phyloP scores from a whole-genome alignment of 2,329 filamentous ascomycete genomes.

The Stagonosporopsis tanaceti region DNA sequence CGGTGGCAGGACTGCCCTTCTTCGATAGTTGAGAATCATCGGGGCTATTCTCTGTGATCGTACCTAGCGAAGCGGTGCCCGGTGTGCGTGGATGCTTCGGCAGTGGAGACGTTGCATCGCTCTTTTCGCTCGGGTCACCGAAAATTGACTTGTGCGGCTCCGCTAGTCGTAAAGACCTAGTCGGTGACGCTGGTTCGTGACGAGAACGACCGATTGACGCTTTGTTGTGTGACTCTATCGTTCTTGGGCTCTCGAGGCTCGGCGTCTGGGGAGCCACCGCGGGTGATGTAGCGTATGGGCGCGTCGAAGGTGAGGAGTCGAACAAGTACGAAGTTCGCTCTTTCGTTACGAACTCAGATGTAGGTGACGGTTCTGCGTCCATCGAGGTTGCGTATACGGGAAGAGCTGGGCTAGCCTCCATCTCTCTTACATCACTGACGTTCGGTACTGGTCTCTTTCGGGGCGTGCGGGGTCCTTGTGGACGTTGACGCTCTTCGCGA shows the following conservation, averaged over 20 bases:
- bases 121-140: constrained; percentile 43
- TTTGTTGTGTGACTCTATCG: constrained; percentile 21
- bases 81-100: constrained; percentile 39
- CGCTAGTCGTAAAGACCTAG: constrained; percentile 21
- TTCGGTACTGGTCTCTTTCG: constrained; percentile 17
- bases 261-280: constrained; percentile 30
- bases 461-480: constrained; percentile 34
- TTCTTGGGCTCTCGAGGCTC: constrained; percentile 23
- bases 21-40: constrained; percentile 52
- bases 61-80: constrained; percentile 52
- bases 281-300: constrained; percentile 42
- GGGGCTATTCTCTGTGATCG: constrained; percentile 61
- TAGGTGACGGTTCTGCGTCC: constrained; percentile 33
- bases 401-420: constrained; percentile 38
- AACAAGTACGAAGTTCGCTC: constrained; percentile 48
- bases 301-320: constrained; percentile 49
- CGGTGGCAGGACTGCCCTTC: constrained; percentile 52
- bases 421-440: constrained; percentile 15
- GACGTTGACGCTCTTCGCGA: constrained; percentile 29
- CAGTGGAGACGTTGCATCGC: constrained; percentile 34
- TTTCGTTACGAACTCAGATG: constrained; percentile 46
- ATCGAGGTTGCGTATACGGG: constrained; percentile 29
- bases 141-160: constrained; percentile 46
- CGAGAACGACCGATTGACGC: constrained; percentile 10
- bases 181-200: constrained; percentile 23